Percentiles rank a stretch among this genome's conserved stretches.
These are phyloP conservation scores for Trichoderma sp. DNA, from an alignment of 2,329 filamentous ascomycete species.

Conservation along the genomic window DNA sequence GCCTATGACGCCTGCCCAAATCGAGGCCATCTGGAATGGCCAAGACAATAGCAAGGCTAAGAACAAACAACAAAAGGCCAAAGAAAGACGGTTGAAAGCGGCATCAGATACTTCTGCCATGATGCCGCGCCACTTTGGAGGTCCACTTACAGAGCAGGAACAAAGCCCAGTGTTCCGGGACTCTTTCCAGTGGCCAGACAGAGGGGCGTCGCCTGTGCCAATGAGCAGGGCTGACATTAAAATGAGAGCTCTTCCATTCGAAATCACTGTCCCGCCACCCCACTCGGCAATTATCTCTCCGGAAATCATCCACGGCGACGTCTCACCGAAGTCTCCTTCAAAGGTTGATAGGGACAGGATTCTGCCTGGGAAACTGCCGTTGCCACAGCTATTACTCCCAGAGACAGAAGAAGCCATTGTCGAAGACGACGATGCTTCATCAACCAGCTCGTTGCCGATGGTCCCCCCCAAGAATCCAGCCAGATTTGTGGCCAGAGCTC, in stretches of 20 bases:
- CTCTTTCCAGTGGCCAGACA: slow-evolving; percentile 12
- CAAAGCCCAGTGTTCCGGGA: slow-evolving; percentile 4
- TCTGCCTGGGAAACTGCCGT: background rate
- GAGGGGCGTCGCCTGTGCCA: background rate
- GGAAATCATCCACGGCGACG: slow-evolving; percentile 14
- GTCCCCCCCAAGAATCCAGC: slow-evolving; percentile 26
- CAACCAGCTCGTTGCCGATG: background rate
- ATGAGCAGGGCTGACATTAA: slow-evolving; percentile 11
- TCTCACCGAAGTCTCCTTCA: slow-evolving; percentile 12
- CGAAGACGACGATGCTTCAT: slow-evolving; percentile 16
- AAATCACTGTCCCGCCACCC: slow-evolving; percentile 16
- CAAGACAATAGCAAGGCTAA: slow-evolving; percentile 11
- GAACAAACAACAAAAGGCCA: background rate
- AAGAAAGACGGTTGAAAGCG: slow-evolving; percentile 13
- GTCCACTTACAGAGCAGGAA: background rate
- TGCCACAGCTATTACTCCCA: background rate
- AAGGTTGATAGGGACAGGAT: slow-evolving; percentile 10
- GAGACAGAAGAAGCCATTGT: background rate
- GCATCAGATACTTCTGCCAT: slow-evolving; percentile 8
- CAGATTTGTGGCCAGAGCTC: slow-evolving; percentile 18
- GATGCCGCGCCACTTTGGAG: background rate
- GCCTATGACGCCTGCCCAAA: slow-evolving; percentile 48
- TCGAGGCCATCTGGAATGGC: slow-evolving; percentile 37
- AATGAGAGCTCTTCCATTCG: slow-evolving; percentile 15
- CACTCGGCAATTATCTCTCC: slow-evolving; percentile 1